Evolutionary conservation across 805 yeast genomes (phyloP).

Genomic region (Kodamaea hsintzibuensis): DNA sequence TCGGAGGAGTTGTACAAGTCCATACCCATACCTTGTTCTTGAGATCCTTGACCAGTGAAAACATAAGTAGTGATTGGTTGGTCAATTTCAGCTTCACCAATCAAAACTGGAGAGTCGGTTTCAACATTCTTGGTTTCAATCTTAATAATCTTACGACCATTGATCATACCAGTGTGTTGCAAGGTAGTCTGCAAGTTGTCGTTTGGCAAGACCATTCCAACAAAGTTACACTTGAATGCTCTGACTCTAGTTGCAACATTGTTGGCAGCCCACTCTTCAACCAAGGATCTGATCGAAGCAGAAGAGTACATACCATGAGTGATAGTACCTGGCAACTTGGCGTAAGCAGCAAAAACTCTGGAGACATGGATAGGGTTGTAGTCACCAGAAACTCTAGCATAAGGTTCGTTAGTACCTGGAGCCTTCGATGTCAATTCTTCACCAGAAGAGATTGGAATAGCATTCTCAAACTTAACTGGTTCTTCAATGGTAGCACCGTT

Average conservation of each 20-base stretch:
- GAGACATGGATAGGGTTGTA: constrained; percentile 98
- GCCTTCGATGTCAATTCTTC: constrained; percentile 70
- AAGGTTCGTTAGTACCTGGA: constrained; percentile 94
- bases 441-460: constrained; percentile 77
- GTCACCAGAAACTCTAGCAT: constrained; percentile 97
- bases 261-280: constrained; percentile 98
- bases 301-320: constrained; percentile 99
- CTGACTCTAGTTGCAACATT: constrained; percentile 94
- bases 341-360: constrained; percentile 90
- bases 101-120: constrained; percentile 72
- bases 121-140: constrained; percentile 85
- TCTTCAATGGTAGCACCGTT: constrained; percentile 93
- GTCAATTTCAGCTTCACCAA: constrained; percentile 98
- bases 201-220: constrained; percentile 97
- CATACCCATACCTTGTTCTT: constrained; percentile 99
- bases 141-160: constrained; percentile 96
- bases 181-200: constrained; percentile 82
- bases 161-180: constrained; percentile 98
- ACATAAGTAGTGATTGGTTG: constrained; percentile 97
- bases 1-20: constrained; percentile 87
- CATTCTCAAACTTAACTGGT: constrained; percentile 85
- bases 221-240: constrained; percentile 87
- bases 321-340: constrained; percentile 93
- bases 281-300: constrained; percentile 91
- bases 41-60: constrained; percentile 99